Evolutionary conservation across 116 monocot genomes (phyloP).

Genomic region (Posidonia oceanica): DNA sequence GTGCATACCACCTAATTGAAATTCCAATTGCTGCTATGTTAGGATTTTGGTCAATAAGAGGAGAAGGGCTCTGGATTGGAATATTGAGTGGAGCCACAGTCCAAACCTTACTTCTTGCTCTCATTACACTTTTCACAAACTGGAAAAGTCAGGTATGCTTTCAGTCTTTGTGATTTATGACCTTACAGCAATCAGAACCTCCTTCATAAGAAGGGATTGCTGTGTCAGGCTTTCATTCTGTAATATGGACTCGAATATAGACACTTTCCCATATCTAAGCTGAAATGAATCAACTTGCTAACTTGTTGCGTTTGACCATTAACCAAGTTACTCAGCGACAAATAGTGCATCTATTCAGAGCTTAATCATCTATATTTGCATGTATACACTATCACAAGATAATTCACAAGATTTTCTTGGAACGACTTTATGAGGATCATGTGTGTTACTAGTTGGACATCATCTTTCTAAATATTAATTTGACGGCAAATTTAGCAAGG

Average conservation of each 20-base stretch:
- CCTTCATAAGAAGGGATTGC: not conserved
- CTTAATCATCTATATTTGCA: too few species aligned
- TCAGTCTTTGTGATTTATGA: too few species aligned
- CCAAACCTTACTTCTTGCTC: constrained; percentile 30
- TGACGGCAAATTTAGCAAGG: constrained; percentile 26
- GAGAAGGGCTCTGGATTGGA: constrained; percentile 66
- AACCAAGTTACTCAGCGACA: too few species aligned
- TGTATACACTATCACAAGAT: too few species aligned
- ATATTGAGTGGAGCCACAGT: constrained; percentile 34
- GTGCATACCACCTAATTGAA: constrained; percentile 48
- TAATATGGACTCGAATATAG: not conserved
- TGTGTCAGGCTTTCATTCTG: not conserved
- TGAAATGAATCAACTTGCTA: too few species aligned
- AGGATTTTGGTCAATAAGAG: constrained; percentile 38
- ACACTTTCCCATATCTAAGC: too few species aligned
- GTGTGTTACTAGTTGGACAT: too few species aligned
- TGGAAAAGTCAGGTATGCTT: constrained; percentile 48
- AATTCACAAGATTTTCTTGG: too few species aligned
- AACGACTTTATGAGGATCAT: too few species aligned
- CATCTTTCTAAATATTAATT: not conserved
- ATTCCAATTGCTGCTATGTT: constrained; percentile 38
- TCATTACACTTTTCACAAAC: constrained; percentile 39
- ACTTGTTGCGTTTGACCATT: too few species aligned
- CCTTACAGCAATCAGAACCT: too few species aligned
- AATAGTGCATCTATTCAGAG: too few species aligned